Conservation (phyloP, 2,329 filamentous ascomycete genomes). For the Apiospora kogelbergensis region DNA sequence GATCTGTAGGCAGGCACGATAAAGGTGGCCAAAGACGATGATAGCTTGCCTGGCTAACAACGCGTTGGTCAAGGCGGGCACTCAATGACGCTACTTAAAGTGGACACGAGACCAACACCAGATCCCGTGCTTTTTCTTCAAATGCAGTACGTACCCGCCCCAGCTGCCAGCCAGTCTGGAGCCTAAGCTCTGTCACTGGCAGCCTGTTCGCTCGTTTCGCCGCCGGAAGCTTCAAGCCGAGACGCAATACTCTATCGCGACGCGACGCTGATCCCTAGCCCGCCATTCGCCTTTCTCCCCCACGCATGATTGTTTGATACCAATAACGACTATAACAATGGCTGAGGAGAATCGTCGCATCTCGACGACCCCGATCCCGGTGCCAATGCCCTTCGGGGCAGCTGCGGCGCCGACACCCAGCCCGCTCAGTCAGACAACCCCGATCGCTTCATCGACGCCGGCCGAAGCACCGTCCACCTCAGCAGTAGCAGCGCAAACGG, state of each 20-base stretch:
- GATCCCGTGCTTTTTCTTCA: neutral
- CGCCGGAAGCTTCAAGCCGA: neutral
- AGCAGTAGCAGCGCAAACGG: conserved; percentile 10
- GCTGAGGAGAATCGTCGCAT: conserved; percentile 16
- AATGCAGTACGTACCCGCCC: neutral
- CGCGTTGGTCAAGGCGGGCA: neutral
- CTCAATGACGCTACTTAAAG: neutral
- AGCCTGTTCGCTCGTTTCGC: neutral
- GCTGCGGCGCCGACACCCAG: conserved; percentile 9
- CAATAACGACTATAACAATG: neutral
- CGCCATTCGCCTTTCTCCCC: neutral
- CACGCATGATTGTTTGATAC: neutral
- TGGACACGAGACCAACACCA: conserved; percentile 5
- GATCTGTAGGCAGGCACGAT: neutral
- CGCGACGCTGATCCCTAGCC: neutral
- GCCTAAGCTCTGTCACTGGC: neutral
- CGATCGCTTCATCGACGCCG: neutral
- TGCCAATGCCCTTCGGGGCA: conserved; percentile 13
- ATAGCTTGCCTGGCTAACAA: neutral
- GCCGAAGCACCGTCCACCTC: neutral
- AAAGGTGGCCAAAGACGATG: neutral
- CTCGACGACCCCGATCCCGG: conserved; percentile 19
- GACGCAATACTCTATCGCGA: neutral
- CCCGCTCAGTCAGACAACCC: conserved; percentile 22
- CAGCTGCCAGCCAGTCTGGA: neutral